Percentiles rank a stretch among this genome's conserved stretches.
Evolutionary conservation across 164 flowering plant genomes (phyloP).

Genomic region (Vitis amurensis): DNA sequence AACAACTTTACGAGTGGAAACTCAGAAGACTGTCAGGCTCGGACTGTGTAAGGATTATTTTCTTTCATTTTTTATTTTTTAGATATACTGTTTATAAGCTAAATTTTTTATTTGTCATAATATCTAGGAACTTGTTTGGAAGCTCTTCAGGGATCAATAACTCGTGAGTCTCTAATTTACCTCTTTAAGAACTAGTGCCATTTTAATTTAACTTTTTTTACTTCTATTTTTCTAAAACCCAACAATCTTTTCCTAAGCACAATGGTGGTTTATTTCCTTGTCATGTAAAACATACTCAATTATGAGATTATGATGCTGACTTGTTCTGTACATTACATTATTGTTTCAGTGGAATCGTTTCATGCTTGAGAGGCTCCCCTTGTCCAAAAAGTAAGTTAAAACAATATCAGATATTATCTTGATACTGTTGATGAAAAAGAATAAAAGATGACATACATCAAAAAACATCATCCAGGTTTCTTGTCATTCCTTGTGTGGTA

Average conservation of each 20-base stretch:
- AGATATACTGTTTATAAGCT: neutral
- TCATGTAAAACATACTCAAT: neutral
- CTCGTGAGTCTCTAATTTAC: constrained; percentile 27
- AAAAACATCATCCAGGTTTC: too few relatives aligned
- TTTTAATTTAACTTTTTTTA: too few relatives aligned
- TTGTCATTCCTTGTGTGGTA: too few relatives aligned
- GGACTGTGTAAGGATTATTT: constrained; percentile 22
- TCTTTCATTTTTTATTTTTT: neutral
- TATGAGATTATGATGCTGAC: constrained; percentile 7
- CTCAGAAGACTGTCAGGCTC: constrained; percentile 20
- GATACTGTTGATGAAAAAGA: too few relatives aligned
- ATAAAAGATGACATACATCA: too few relatives aligned
- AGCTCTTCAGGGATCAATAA: constrained; percentile 26
- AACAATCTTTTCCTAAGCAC: too few relatives aligned
- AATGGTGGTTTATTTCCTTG: too few relatives aligned
- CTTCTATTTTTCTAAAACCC: too few relatives aligned
- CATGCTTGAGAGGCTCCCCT: constrained; percentile 27
- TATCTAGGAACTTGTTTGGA: constrained; percentile 32
- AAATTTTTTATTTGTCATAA: too few relatives aligned
- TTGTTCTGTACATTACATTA: constrained; percentile 5
- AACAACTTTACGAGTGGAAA: constrained; percentile 26
- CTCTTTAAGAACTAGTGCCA: neutral
- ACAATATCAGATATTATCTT: too few relatives aligned
- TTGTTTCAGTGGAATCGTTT: constrained; percentile 27
- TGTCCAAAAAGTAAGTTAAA: constrained; percentile 44